phyloP scores from a whole-genome alignment of 108 stramenopile genomes.

The Schizochytrium sp. region DNA sequence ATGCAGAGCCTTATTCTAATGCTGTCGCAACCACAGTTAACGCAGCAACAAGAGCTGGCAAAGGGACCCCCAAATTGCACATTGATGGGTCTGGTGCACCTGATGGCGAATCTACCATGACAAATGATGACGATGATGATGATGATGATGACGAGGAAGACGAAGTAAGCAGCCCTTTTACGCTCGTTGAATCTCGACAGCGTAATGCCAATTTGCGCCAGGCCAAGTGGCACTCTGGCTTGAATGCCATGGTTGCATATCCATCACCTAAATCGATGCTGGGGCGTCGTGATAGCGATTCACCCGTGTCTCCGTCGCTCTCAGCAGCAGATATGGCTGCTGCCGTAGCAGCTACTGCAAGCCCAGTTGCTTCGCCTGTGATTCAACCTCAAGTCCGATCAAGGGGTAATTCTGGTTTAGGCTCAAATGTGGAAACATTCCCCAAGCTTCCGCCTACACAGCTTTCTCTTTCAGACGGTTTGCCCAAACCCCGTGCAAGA shows the following conservation, averaged over 20 bases:
- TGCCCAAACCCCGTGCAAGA: too few species aligned
- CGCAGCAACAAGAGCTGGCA: not conserved
- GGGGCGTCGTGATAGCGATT: conserved; percentile 19
- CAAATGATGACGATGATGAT: conserved; percentile 27
- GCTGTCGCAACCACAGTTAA: too few species aligned
- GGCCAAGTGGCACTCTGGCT: not conserved
- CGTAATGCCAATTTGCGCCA: not conserved
- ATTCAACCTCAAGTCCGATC: not conserved
- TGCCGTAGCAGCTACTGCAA: conserved; percentile 31
- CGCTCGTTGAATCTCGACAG: not conserved
- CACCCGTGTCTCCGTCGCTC: not conserved
- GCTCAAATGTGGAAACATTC: not conserved
- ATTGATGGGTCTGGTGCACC: not conserved
- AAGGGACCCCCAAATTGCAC: not conserved
- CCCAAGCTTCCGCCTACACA: not conserved
- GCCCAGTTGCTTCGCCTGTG: conserved; percentile 29
- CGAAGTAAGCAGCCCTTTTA: conserved; percentile 19
- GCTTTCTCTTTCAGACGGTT: too few species aligned
- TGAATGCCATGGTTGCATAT: conserved; percentile 34
- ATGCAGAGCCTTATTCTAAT: not conserved
- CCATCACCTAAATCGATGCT: conserved; percentile 55
- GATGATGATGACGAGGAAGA: conserved; percentile 30
- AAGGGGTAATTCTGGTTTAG: not conserved
- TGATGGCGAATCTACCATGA: not conserved
- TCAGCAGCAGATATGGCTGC: conserved; percentile 50